phyloP scores from a whole-genome alignment of 2,329 filamentous ascomycete genomes.

The Colletotrichum tanaceti region DNA sequence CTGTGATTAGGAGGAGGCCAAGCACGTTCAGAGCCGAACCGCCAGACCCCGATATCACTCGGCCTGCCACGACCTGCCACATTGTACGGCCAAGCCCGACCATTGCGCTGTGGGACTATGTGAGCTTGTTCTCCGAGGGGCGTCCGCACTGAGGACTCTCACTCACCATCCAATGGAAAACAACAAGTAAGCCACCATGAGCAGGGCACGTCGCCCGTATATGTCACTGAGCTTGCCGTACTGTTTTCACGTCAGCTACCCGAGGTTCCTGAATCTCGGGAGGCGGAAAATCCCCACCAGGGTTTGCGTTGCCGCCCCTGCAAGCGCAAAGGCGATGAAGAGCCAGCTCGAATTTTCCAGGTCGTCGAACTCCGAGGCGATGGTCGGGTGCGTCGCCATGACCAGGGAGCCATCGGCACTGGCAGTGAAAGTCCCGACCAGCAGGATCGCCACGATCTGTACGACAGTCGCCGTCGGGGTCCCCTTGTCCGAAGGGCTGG shows the following conservation, averaged over 20 bases:
- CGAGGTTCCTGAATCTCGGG: no score
- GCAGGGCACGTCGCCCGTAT: slow-evolving; percentile 61
- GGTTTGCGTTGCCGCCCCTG: slow-evolving; percentile 48
- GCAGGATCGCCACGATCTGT: slow-evolving; percentile 44
- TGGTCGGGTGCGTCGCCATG: slow-evolving; percentile 72
- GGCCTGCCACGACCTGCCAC: slow-evolving; percentile 61
- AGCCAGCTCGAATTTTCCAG: slow-evolving; percentile 67
- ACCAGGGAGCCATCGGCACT: slow-evolving; percentile 74
- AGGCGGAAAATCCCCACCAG: slow-evolving; percentile 56
- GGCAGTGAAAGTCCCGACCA: slow-evolving; percentile 68
- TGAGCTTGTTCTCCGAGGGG: slow-evolving; percentile 36
- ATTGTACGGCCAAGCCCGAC: slow-evolving; percentile 58
- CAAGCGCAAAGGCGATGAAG: slow-evolving; percentile 49
- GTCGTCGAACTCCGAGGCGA: slow-evolving; percentile 70
- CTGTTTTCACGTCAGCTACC: slow-evolving; percentile 42
- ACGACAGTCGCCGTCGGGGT: slow-evolving; percentile 34
- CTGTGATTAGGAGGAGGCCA: slow-evolving; percentile 64
- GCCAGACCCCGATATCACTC: slow-evolving; percentile 64
- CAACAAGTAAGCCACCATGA: slow-evolving; percentile 61
- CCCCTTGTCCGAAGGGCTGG: neutral
- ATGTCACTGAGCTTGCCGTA: slow-evolving; percentile 69
- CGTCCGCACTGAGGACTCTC: slow-evolving; percentile 41
- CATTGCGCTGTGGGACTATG: slow-evolving; percentile 44
- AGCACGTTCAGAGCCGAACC: slow-evolving; percentile 63
- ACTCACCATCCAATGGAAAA: slow-evolving; percentile 65